Conservation (phyloP, 2,329 filamentous ascomycete species). For the Phaeosphaeriaceae sp. region DNA sequence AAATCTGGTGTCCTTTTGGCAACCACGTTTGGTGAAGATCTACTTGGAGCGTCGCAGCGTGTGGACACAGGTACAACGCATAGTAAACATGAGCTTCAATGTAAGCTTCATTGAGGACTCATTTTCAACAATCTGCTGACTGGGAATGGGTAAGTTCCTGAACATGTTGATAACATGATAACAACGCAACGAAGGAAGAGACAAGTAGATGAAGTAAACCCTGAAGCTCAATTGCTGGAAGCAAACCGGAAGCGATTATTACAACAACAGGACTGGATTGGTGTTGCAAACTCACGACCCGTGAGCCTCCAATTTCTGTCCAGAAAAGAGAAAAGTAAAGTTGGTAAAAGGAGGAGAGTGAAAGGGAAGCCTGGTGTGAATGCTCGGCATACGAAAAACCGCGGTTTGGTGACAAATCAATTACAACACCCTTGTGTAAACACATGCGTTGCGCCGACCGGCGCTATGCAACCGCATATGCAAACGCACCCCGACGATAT, state of each 20-base stretch:
- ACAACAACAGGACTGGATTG: conserved; percentile 43
- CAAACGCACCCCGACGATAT: conserved; percentile 30
- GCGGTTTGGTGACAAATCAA: not conserved
- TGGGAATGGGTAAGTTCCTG: not conserved
- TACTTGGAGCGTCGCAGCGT: too few relatives aligned
- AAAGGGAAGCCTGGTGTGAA: conserved; percentile 5
- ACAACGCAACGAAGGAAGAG: conserved; percentile 4
- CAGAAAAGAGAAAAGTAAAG: conserved; percentile 32
- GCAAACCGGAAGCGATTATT: conserved; percentile 39
- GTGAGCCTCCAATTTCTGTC: conserved; percentile 36
- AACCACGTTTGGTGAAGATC: too few relatives aligned
- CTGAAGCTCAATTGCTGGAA: conserved; percentile 31
- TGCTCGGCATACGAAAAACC: conserved; percentile 2
- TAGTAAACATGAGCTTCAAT: too few relatives aligned
- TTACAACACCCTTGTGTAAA: conserved; percentile 5
- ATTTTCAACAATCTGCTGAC: not conserved
- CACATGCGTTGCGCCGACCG: conserved; percentile 11
- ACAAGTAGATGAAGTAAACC: conserved; percentile 12
- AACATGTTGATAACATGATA: conserved; percentile 8
- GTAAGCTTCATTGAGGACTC: too few relatives aligned
- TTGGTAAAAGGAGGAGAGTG: conserved; percentile 44
- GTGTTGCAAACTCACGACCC: conserved; percentile 36
- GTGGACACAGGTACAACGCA: too few relatives aligned
- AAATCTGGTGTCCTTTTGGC: too few relatives aligned
- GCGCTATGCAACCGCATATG: conserved; percentile 15